Base-by-base conservation (phyloP, 345 rosid genomes). In the Hibiscus tridactylites region DNA sequence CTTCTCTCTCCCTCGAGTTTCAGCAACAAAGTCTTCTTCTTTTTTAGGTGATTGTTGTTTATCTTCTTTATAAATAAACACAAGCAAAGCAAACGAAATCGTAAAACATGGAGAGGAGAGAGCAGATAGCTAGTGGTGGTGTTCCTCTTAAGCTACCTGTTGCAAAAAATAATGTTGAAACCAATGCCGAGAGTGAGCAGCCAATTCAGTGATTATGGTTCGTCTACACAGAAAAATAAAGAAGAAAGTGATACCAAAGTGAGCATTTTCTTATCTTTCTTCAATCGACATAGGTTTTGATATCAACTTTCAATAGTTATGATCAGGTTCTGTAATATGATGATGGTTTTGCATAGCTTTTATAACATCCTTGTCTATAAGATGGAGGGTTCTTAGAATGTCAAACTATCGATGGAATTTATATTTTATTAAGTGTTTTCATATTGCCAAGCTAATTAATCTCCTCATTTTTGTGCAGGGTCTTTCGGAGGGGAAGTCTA, bases 171-270 rank as follows among this genome's bases (percentile, higher is more conserved):
- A 50, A 50, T 3, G 5, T 4, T 24, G 15, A 50, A 50, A 16
- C 6, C 54, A 13, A 15, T 13, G 54, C 54, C 13, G 54, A 50
- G n/a, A 50, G n/a, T 16, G 54, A 50, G 17, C 54, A 50, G n/a
- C 19, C 54, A 50, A 15, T 50, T 15, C 17, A 15, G 54, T 16
- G n/a, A 50, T 50, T 15, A 50, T 50, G 54, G 54, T 1, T 15
- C 54, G n/a, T 50, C 54, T 50, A 50, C n/a, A 16, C 54, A 3
- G 4, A 50, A 68, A 73, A 37, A 33, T 29, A 80, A 75, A 73
- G 69, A 65, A 24, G 70, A 82, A 77, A 70, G 77, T 83, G 87
- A 84, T 79, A 73, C 78, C 58, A 85, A 82, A 73, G 92, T 85
- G 73, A 73, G 83, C 26, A 68, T 72, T 4, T 35, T 49, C 61